Evolutionary conservation across 2,329 filamentous ascomycete species (phyloP), one percentile per base, ranked within the genome.

Genomic region (Neoscytalidium dimidiatum): DNA sequence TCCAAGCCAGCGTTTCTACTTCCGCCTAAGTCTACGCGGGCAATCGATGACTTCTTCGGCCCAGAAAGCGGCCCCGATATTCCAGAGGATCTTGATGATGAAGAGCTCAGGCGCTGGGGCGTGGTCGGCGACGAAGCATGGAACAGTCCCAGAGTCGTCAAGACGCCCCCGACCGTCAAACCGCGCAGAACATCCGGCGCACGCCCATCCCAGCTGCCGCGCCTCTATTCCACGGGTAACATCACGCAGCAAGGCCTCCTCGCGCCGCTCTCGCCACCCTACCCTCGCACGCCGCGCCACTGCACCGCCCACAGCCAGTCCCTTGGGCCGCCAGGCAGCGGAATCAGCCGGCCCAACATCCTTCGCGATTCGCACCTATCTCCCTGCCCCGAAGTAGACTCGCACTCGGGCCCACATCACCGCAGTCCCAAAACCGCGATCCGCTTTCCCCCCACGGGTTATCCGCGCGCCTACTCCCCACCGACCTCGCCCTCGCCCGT

Each of bases 281-380:
- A 41, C 23, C 58, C 58, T 4, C 29, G 19, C 7, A 62, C 58
- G 2, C 58, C 58, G 19, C 58, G 58, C 21, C 43, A 62, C 23
- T 29, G 29, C 7, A 60, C 38, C n/a, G 41, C 38, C 21, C 41
- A 60, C n/a, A 60, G 56, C 41, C 56, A 46, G 11, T 21, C n/a
- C 13, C 41, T 60, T 11, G 8, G 28, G 5, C 29, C 41, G 13
- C 56, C 56, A 17, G 28, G 56, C 26, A 33, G 56, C n/a, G 56
- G 38, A 8, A 26, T 38, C 38, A 44, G 43, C 28, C 38, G 33
- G 7, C 56, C 56, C 41, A 60, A 44, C 41, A 44, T 60, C n/a
- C 38, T 60, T 9, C 56, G 56, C 56, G 38, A 60, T n/a, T 62
- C 58, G 7, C 29, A 49, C 11, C 44, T 62, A 3, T 49, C 43